Base-by-base conservation (phyloP, 2,329 filamentous ascomycete genomes). In the Talaromyces marneffei region DNA sequence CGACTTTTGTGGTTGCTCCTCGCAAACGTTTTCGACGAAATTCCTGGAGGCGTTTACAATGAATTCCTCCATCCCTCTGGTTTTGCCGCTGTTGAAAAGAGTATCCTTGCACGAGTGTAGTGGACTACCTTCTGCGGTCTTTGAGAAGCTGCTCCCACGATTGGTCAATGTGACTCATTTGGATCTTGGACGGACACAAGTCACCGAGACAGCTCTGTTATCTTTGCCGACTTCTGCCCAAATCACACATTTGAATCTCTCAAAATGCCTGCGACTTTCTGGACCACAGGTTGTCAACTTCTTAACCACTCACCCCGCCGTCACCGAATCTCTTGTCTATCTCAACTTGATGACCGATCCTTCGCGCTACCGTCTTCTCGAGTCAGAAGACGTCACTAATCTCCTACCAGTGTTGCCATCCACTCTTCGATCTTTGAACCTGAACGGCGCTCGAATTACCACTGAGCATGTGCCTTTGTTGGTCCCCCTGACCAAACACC, bases 81-180 rank as follows among this genome's bases (percentile, higher is more conserved):
- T 79, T 23, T 69, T 77, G 60, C 79, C 91, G 42, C 78, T 81
- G 37, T 79, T 93, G 66, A 84, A 83, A 64, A 84, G 88, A 27
- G 73, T 94, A 16, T 91, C 88, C 33, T 80, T 94, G 60, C 90
- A 94, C 76, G 90, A 91, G 78, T 92, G 89, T 73, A 84, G 87
- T 64, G 88, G 85, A 55, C 80, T 94, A 3, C 83, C 88, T 2
- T 78, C 87, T 0, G 75, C 81, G 0, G 82, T 88, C 48, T 91
- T 90, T 68, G 87, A 90, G 68, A 80, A 78, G 2, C 78, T 93
- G 16, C 79, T 94, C 10, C 88, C 90, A n/a, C 84, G 85, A n/a
- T 79, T 93, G 53, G 73, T 79, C 27, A 80, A 83, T 59, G 77
- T 92, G 59, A 93, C 90, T 1, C 89, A 92, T 71, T 83, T 94